These are phyloP conservation scores for Zygosaccharomyces kombuchaensis DNA, from an alignment of 805 yeast species.

Conservation along the genomic window DNA sequence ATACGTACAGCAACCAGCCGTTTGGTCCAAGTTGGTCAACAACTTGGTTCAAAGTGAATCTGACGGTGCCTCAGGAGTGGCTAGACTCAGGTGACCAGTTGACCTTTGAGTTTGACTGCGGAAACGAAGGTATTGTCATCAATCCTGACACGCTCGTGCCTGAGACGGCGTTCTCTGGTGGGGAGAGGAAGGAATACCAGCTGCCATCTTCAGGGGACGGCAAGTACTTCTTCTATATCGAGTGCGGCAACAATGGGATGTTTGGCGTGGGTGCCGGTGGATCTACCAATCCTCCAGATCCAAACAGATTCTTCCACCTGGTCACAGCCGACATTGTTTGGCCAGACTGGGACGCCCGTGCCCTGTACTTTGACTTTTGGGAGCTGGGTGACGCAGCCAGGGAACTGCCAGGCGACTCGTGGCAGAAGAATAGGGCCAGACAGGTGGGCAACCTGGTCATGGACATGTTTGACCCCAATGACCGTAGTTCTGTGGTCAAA, in stretches of 20 bases:
- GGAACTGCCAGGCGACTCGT: constrained; percentile 66
- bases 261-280: constrained; percentile 68
- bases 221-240: constrained; percentile 70
- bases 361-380: constrained; percentile 76
- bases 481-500: constrained; percentile 49
- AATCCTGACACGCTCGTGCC: constrained; percentile 54
- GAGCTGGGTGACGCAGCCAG: constrained; percentile 88
- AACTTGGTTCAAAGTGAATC: constrained; percentile 78
- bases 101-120: constrained; percentile 77
- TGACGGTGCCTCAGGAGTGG: constrained; percentile 58
- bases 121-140: constrained; percentile 81
- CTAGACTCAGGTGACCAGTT: constrained; percentile 45
- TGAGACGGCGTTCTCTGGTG: constrained; percentile 83
- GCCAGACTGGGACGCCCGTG: constrained; percentile 77
- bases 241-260: constrained; percentile 93
- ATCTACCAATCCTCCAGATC: constrained; percentile 63
- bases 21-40: constrained; percentile 98
- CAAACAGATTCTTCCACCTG: constrained; percentile 66
- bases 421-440: constrained; percentile 83
- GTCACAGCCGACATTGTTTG: constrained; percentile 70
- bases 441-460: constrained; percentile 76
- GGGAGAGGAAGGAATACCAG: constrained; percentile 70
- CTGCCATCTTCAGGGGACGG: constrained; percentile 51
- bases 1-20: constrained; percentile 62
- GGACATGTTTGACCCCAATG: constrained; percentile 73